Base-by-base conservation (phyloP, 768 basidiomycete species). In the Hirschioporus abietinus region DNA sequence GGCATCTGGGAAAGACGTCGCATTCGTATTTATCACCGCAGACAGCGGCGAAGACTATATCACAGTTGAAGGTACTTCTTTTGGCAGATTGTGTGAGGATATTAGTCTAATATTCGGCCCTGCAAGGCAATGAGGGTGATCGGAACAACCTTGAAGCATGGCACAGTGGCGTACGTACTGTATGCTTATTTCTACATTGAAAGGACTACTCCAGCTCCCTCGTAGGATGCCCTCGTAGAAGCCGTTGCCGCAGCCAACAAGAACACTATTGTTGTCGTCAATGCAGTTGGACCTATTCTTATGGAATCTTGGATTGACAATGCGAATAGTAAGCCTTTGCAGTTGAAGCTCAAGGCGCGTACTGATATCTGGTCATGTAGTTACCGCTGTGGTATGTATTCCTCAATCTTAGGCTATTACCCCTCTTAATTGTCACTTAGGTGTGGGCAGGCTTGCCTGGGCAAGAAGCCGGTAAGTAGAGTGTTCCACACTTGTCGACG, bases 241-340 rank as follows among this genome's bases (percentile, higher is more conserved):
- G 76, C 77, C 30, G 86, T 86, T 17, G 88, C 89, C 1, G 75
- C 76, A 26, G 78, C 77, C n/a, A 87, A 86, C 71, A 74, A 80
- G 26, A 83, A 85, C 70, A 88, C 87, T 0, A 78, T 92, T 36
- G 89, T 91, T 42, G 83, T 91, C 10, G 80, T 90, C 5, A 86
- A 91, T 72, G 81, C 83, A 8, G 88, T 89, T 60, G 89, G 89
- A 0, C 82, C 85, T 0, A 83, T 88, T 63, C 78, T 79, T 34
- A 77, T 84, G 77, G 84, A 88, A 74, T 69, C 81, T 24, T 88
- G 87, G 85, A 83, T 86, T 58, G 79, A 81, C 64, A 78, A 88
- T 69, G 74, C 80, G 1, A 88, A 89, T 72, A 79, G 76, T 80
- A 66, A 34, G 78, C 67, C 30, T 7, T 67, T 68, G 69, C 64